These are phyloP conservation scores for Nemania sp. DNA, from an alignment of 2,329 filamentous ascomycete genomes.

Conservation along the genomic window DNA sequence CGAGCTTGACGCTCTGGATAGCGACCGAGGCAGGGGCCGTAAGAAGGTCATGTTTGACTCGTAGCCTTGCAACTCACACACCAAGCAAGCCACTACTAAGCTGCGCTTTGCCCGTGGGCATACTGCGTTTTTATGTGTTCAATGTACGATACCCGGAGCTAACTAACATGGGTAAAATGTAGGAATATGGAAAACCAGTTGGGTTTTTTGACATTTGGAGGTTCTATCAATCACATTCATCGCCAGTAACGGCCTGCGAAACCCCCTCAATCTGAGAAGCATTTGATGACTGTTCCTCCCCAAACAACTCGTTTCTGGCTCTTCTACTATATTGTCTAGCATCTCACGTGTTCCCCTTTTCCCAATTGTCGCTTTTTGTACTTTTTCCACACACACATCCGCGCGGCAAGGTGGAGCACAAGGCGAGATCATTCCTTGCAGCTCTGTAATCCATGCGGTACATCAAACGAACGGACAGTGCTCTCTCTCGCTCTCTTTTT, in stretches of 20 bases:
- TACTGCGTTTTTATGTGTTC: constrained; percentile 4
- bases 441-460: constrained; percentile 79
- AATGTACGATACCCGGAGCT: constrained; percentile 30
- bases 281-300: neutral
- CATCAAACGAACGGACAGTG: no score
- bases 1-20: constrained; percentile 60
- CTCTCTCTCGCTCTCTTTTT: no score
- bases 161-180: constrained; percentile 20
- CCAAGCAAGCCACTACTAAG: neutral
- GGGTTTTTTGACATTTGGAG: constrained; percentile 4
- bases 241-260: neutral
- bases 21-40: constrained; percentile 50
- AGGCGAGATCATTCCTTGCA: constrained; percentile 75
- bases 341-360: neutral
- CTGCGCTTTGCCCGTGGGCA: neutral
- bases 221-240: neutral
- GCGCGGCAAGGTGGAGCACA: constrained; percentile 77
- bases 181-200: constrained; percentile 11
- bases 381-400: constrained; percentile 44
- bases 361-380: constrained; percentile 2
- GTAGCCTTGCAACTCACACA: constrained; percentile 25
- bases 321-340: neutral
- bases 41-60: constrained; percentile 60
- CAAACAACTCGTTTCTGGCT: neutral
- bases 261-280: neutral